These are phyloP conservation scores for Cicer yamashitae DNA, from an alignment of 306 rosid genomes.

Conservation along the genomic window DNA sequence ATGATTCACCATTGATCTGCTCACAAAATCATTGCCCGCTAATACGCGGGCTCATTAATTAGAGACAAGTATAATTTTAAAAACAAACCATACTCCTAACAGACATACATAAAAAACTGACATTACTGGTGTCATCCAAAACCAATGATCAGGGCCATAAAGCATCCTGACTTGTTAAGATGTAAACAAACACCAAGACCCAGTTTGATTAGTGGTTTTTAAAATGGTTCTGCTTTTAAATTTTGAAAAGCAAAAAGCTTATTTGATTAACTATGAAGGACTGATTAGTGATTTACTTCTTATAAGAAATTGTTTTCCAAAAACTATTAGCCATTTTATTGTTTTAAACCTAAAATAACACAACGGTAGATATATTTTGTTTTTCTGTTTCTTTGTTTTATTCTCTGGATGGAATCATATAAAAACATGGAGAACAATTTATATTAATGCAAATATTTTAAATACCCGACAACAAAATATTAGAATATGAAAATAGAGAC, in stretches of 20 bases:
- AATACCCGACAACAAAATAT: too few species aligned
- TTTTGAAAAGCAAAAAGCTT: background rate
- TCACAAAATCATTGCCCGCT: constrained; percentile 61
- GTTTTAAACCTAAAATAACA: too few species aligned
- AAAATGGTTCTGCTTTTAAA: background rate
- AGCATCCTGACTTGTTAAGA: background rate
- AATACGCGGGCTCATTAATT: constrained; percentile 65
- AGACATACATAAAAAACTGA: background rate
- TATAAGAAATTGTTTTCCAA: background rate
- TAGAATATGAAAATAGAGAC: background rate
- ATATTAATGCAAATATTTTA: too few species aligned
- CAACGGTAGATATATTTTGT: too few species aligned
- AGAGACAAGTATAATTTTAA: constrained; percentile 37
- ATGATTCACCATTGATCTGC: constrained; percentile 83
- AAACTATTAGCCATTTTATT: too few species aligned
- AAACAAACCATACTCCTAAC: background rate
- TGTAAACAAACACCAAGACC: background rate
- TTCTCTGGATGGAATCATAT: too few species aligned
- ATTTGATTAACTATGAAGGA: background rate
- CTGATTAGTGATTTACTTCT: background rate
- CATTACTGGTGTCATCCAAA: constrained; percentile 15
- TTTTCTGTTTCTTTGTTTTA: too few species aligned
- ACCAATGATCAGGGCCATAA: constrained; percentile 6
- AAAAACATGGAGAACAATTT: too few species aligned
- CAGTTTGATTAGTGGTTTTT: background rate